Evolutionary conservation across 768 basidiomycete genomes (phyloP).

Genomic region (Trametes coccinea): DNA sequence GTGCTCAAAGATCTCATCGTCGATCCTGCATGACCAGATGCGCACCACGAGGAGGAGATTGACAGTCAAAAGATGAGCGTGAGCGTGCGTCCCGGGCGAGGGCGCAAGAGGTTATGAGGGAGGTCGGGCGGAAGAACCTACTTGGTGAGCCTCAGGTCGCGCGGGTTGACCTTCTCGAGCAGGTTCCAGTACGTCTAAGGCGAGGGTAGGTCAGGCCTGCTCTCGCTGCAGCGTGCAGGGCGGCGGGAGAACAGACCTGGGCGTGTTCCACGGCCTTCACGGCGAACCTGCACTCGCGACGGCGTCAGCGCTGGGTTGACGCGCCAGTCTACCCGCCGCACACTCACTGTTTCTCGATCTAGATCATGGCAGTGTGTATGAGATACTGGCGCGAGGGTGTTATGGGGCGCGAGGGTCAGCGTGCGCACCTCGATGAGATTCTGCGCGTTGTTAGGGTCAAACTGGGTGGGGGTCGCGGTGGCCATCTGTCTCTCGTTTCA

Average conservation of each 20-base stretch:
- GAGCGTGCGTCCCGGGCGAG: background rate
- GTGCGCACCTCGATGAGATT: slow-evolving; percentile 80
- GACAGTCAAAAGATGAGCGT: background rate
- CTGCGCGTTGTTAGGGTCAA: slow-evolving; percentile 91
- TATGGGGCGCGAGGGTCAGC: background rate
- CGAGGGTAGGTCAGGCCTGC: background rate
- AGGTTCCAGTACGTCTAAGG: slow-evolving; percentile 93
- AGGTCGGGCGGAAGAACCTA: slow-evolving; percentile 37
- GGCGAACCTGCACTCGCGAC: slow-evolving; percentile 58
- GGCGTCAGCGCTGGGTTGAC: background rate
- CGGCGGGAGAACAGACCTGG: slow-evolving; percentile 53
- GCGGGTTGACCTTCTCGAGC: slow-evolving; percentile 76
- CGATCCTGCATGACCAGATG: slow-evolving; percentile 40
- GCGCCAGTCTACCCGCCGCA: background rate
- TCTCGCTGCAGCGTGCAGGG: background rate
- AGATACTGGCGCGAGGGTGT: background rate
- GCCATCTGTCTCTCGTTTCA: slow-evolving; percentile 40
- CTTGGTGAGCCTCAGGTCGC: slow-evolving; percentile 81
- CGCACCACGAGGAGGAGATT: no score
- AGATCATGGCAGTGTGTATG: slow-evolving; percentile 8
- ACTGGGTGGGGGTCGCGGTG: slow-evolving; percentile 38
- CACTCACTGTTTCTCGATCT: slow-evolving; percentile 96
- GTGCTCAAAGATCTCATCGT: slow-evolving; percentile 89
- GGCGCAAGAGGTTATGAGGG: background rate
- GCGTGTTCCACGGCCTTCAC: slow-evolving; percentile 97